Evolutionary conservation across 2,329 filamentous ascomycete genomes (phyloP).

Genomic region (Botrytis fabae): DNA sequence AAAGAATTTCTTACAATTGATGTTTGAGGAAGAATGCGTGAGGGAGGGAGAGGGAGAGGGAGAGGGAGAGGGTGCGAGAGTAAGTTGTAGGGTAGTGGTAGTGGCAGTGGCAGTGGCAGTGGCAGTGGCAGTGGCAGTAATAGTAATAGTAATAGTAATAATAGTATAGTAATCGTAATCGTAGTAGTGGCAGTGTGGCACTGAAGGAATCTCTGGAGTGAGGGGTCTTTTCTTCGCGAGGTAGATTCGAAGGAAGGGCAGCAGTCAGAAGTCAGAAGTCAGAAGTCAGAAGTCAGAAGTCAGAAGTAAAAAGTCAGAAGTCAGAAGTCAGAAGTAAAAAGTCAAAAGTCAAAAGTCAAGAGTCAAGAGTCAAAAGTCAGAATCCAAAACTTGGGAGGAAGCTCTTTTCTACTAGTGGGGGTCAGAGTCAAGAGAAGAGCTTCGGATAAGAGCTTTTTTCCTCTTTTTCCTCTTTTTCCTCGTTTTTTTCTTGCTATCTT

Average conservation of each 20-base stretch:
- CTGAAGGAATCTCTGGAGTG: not conserved
- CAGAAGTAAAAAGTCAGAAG: not conserved
- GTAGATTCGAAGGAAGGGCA: not conserved
- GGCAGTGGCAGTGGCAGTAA: not conserved
- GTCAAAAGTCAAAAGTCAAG: not conserved
- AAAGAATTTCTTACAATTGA: constrained; percentile 21
- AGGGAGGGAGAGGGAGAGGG: not conserved
- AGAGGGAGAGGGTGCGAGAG: not conserved
- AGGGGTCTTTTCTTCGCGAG: constrained; percentile 5
- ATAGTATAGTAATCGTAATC: no score
- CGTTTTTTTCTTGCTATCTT: not conserved
- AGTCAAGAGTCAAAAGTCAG: not conserved
- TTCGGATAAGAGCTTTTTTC: constrained; percentile 12
- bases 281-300: not conserved
- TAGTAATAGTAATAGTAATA: no score
- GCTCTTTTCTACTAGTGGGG: constrained; percentile 4
- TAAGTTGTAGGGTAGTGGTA: not conserved
- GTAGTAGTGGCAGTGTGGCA: not conserved
- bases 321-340: not conserved
- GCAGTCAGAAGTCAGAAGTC: not conserved
- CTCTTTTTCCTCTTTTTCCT: not conserved
- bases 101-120: not conserved
- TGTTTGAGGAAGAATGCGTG: constrained; percentile 20
- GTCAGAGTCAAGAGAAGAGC: constrained; percentile 10
- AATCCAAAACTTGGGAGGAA: no score